Conservation (phyloP, 257 asterid genomes). For the Mentha longifolia region DNA sequence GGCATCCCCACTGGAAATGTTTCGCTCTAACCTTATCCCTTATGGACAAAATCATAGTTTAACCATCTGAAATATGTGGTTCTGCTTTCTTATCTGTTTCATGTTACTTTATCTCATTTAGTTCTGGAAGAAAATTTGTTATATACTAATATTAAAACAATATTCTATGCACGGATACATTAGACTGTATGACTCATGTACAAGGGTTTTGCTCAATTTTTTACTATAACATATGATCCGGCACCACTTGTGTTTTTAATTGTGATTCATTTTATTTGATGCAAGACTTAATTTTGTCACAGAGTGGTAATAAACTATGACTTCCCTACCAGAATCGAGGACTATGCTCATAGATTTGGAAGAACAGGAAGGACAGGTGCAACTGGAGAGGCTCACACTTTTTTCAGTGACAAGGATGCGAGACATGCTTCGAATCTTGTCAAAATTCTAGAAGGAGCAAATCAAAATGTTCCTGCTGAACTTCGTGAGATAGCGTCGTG, state of each 20-base stretch:
- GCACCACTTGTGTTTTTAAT: not conserved
- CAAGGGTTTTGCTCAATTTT: not conserved
- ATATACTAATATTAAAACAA: too few species aligned
- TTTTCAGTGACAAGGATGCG: conserved; percentile 71
- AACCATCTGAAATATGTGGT: not conserved
- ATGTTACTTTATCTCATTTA: not conserved
- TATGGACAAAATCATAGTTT: not conserved
- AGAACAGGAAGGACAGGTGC: conserved; percentile 99
- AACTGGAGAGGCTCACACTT: conserved; percentile 79
- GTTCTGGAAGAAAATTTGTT: too few species aligned
- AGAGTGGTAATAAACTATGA: conserved; percentile 93
- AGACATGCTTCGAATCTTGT: conserved; percentile 79
- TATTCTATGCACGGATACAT: not conserved
- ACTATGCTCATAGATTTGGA: conserved; percentile 93
- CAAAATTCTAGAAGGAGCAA: conserved; percentile 87
- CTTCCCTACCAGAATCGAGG: conserved; percentile 93
- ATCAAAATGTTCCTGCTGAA: conserved; percentile 78
- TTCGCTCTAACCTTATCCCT: not conserved
- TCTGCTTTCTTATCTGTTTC: not conserved
- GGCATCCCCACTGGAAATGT: not conserved
- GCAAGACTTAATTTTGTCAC: conserved; percentile 27
- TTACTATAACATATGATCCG: not conserved
- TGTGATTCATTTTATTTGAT: conserved; percentile 16
- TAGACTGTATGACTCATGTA: not conserved
- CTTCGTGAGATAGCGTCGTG: conserved; percentile 71